Evolutionary conservation across 1,284 basidiomycete species (phyloP), one percentile per base, ranked within the genome.

Genomic region (Porodaedalea pini): DNA sequence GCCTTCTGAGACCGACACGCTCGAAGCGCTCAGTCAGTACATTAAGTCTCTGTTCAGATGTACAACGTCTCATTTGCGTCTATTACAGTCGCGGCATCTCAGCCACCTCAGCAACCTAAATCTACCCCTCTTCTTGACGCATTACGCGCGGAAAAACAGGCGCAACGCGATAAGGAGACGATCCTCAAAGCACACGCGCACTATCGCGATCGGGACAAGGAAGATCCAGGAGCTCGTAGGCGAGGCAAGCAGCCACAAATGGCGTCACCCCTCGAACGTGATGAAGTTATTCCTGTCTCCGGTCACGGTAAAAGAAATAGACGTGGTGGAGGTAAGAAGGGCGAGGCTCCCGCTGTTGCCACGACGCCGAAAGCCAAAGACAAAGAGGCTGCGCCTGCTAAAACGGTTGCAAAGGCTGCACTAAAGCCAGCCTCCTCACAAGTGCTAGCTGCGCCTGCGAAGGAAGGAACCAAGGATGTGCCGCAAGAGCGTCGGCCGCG

Each of bases 91-190:
- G 80, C 83, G 0, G 78, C 84, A 2, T 76, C 75, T 3, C 83
- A 83, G 61, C 75, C 80, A 0, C 69, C 76, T 0, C 76, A 82
- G 2, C 75, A 72, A 29, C 88, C 90, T 0, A 92, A 86, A 58
- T 88, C 88, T 0, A 96, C 94, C 0, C 94, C 94, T 0, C 79
- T 96, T 23, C 81, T 97, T 32, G 92, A 94, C 65, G 91, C 92
- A 1, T 80, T 97, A 55, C 90, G 90, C 64, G 87, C 87, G 0
- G 86, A 91, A 69, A 89, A 87, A 66, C 78, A 78, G 3, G 85
- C 86, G 0, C 78, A 83, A 64, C 84, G 81, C 61, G 87, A 89
- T 66, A 87, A 83, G 65, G 85, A 86, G 61, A 74, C 82, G 17
- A 86, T 85, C 61, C 73, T 83, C 27, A 82, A 85, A 34, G 85